These are phyloP conservation scores for Inosperma sp. DNA, from an alignment of 768 basidiomycete species.

Conservation along the genomic window DNA sequence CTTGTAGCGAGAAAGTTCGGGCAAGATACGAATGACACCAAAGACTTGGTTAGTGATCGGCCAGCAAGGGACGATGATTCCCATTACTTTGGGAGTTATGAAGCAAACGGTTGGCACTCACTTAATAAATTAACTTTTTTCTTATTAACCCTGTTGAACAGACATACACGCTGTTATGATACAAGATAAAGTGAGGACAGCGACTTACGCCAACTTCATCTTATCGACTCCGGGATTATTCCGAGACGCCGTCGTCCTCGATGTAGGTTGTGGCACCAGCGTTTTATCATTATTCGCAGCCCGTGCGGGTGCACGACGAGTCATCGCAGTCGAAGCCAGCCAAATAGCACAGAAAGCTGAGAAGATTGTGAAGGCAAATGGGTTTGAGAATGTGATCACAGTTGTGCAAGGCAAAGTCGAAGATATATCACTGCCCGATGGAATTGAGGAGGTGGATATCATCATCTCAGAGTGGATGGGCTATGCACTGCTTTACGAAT, in stretches of 20 bases:
- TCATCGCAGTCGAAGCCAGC: conserved; percentile 90
- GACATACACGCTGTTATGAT: conserved; percentile 98
- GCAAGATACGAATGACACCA: conserved; percentile 38
- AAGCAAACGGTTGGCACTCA: conserved; percentile 64
- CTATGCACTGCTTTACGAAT: conserved; percentile 87
- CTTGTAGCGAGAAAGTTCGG: conserved; percentile 54
- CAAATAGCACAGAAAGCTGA: conserved; percentile 73
- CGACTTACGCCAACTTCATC: conserved; percentile 90
- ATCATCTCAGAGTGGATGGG: conserved; percentile 99
- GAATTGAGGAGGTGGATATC: conserved; percentile 76
- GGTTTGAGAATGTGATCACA: conserved; percentile 67
- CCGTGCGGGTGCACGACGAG: conserved; percentile 80
- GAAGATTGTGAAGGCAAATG: conserved; percentile 75
- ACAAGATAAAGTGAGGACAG: conserved; percentile 89
- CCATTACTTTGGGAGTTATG: conserved; percentile 92
- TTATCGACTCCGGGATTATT: conserved; percentile 77
- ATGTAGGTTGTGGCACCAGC: conserved; percentile 95
- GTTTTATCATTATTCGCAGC: conserved; percentile 91
- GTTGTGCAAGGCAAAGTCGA: conserved; percentile 92
- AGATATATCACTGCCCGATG: conserved; percentile 72
- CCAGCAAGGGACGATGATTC: conserved; percentile 78
- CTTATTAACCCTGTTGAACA: conserved; percentile 26
- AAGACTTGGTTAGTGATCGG: conserved; percentile 26
- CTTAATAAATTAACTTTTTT: neutral
- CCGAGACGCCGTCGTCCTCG: conserved; percentile 81